A percentile compares a stretch with the other conserved stretches of the same genome.
Conservation (phyloP, 2,329 filamentous ascomycete species). For the Xylariaceae sp. region DNA sequence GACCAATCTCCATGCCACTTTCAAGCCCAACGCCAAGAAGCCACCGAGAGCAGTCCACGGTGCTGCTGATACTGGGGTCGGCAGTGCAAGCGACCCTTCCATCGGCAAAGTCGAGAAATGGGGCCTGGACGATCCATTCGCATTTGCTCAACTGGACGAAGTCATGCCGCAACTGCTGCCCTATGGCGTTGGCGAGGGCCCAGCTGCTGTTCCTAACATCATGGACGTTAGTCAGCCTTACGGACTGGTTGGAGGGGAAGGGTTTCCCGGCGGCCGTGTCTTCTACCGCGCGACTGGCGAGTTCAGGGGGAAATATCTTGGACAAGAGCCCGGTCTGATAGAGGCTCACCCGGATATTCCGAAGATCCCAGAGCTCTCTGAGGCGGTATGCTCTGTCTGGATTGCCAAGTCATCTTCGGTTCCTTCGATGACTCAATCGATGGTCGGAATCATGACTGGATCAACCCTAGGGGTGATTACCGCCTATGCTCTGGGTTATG, state of each 20-base stretch:
- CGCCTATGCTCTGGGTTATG: constrained; percentile 65
- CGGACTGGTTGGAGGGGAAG: constrained; percentile 79
- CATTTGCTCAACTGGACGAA: constrained; percentile 71
- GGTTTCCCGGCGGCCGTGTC: constrained; percentile 71
- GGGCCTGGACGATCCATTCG: constrained; percentile 69
- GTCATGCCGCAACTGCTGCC: constrained; percentile 63
- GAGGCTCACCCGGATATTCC: constrained; percentile 68
- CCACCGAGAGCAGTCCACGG: constrained; percentile 77
- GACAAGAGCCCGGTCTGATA: constrained; percentile 50
- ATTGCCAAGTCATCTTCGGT: constrained; percentile 75
- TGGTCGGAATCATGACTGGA: constrained; percentile 75
- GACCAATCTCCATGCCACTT: constrained; percentile 72
- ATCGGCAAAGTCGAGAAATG: constrained; percentile 71
- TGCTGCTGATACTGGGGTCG: constrained; percentile 66
- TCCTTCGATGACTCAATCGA: constrained; percentile 63
- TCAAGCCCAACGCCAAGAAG: constrained; percentile 61
- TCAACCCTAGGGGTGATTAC: constrained; percentile 79
- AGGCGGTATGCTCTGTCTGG: constrained; percentile 77
- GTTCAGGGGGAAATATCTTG: constrained; percentile 68
- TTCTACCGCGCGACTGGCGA: constrained; percentile 72
- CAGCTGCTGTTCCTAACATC: constrained; percentile 71
- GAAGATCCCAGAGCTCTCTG: constrained; percentile 59
- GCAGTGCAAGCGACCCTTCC: constrained; percentile 74
- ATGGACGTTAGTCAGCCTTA: constrained; percentile 87
- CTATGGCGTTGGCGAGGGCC: constrained; percentile 72